A percentile compares a stretch with the other conserved stretches of the same genome.
phyloP scores from a whole-genome alignment of 768 basidiomycete species.

The Podaxis mareebaensis region DNA sequence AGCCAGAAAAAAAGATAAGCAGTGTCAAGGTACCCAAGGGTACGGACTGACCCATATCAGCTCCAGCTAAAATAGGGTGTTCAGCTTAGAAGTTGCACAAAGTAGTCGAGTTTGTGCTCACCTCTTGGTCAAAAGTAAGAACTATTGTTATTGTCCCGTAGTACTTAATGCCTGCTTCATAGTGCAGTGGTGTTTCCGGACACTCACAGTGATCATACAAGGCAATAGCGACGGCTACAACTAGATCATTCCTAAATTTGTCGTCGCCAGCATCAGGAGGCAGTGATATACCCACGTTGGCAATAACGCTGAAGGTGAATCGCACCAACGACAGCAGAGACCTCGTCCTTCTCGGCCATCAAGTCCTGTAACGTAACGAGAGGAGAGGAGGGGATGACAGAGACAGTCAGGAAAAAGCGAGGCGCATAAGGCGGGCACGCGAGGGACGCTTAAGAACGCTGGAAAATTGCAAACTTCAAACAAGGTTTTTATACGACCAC shows the following conservation, averaged over 20 bases:
- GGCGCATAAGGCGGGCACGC: neutral
- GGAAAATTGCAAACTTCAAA: neutral
- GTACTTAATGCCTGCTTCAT: neutral
- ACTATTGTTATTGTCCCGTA: slow-evolving; percentile 7
- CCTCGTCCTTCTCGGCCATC: neutral
- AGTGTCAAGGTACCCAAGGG: neutral
- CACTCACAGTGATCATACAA: slow-evolving; percentile 27
- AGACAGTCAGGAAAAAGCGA: neutral
- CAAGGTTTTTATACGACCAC: neutral
- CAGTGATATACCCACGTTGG: slow-evolving; percentile 22
- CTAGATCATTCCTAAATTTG: slow-evolving; percentile 9
- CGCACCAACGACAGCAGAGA: neutral
- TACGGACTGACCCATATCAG: slow-evolving; percentile 22
- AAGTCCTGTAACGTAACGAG: neutral
- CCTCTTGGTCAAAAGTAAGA: slow-evolving; percentile 24
- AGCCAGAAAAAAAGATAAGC: neutral
- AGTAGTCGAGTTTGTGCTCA: neutral
- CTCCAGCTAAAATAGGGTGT: slow-evolving; percentile 19
- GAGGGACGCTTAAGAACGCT: neutral
- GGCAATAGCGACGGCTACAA: slow-evolving; percentile 21
- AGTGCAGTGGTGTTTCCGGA: neutral
- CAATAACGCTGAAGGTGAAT: slow-evolving; percentile 23
- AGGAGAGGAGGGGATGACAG: neutral
- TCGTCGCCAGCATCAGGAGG: neutral
- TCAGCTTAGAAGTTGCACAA: neutral